Base-by-base conservation (phyloP, 2,329 filamentous ascomycete genomes). In the Trichoderma hamatum region DNA sequence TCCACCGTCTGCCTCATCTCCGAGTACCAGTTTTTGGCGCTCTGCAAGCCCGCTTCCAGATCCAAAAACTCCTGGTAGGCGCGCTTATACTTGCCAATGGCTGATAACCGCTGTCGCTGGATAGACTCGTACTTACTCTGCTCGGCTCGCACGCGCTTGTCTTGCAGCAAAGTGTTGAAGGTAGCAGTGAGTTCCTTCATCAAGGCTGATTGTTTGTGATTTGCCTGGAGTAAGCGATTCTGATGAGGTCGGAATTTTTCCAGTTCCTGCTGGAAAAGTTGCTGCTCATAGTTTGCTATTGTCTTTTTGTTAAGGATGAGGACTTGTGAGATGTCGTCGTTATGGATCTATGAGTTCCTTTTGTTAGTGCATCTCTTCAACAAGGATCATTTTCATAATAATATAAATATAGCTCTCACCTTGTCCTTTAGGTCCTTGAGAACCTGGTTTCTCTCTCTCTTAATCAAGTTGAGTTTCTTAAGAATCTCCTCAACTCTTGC, bases 221-320 rank as follows among this genome's bases (percentile, higher is more conserved):
- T 96, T 16, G 96, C 94, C 78, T 97, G 94, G 10, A 97, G 83
- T 19, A 99, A 86, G 39, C 96, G 90, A 75, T 91, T 97, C 77
- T 98, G 96, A 75, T 97, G 93, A 32, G 94, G 92, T 52, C 94
- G 86, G 81, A 97, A 99, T 79, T 99, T 99, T 80, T 98, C 95
- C n/a, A 99, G 85, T 79, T 99, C 96, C 19, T 93, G 90, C 78
- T 97, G 92, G 82, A 99, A 99, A 3, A 99, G 86, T 75, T 97
- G 93, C 14, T 86, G 90, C 79, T 99, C 96, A 75, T 96, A 95
- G 76, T 93, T 97, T 24, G 93, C 87, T 75, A 98, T 95, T 1
- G 93, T 91, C 81, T 98, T 99, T 79, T 98, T 98, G 84, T 99
- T 99, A 70, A 99, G 83, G 68, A 99, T 99, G 70, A 99, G 85